phyloP scores from a whole-genome alignment of 1,284 basidiomycete genomes.

The Somion occarium region DNA sequence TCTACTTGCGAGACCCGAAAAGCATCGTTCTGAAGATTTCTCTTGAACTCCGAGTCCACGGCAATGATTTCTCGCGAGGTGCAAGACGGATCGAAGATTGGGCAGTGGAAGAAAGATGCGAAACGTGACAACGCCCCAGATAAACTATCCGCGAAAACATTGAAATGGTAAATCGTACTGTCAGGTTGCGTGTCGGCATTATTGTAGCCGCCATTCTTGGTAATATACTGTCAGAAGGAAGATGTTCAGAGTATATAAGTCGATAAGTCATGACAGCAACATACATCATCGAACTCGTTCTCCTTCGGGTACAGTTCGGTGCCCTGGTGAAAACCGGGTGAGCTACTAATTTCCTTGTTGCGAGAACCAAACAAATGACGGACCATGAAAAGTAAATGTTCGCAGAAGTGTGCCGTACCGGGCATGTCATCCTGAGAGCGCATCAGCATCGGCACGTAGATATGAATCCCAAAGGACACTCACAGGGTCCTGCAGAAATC shows the following conservation, averaged over 20 bases:
- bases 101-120: conserved; percentile 91
- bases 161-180: conserved; percentile 95
- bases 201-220: conserved; percentile 86
- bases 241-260: neutral
- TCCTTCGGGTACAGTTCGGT: conserved; percentile 83
- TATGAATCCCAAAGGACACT: conserved; percentile 27
- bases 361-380: too few species aligned
- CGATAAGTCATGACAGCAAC: neutral
- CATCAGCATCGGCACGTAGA: conserved; percentile 6
- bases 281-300: conserved; percentile 77
- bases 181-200: conserved; percentile 95
- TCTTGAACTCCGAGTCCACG: conserved; percentile 98
- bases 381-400: conserved; percentile 96
- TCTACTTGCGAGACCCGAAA: conserved; percentile 97
- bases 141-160: conserved; percentile 81
- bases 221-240: conserved; percentile 60
- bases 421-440: conserved; percentile 71
- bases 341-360: neutral
- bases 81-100: conserved; percentile 88
- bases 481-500: conserved; percentile 91
- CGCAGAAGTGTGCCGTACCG: conserved; percentile 89
- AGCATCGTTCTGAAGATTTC: conserved; percentile 92
- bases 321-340: conserved; percentile 43
- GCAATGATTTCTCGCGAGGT: conserved; percentile 94
- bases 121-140: conserved; percentile 87